phyloP scores from a whole-genome alignment of 2,329 filamentous ascomycete genomes.

The Monilinia fructicola region DNA sequence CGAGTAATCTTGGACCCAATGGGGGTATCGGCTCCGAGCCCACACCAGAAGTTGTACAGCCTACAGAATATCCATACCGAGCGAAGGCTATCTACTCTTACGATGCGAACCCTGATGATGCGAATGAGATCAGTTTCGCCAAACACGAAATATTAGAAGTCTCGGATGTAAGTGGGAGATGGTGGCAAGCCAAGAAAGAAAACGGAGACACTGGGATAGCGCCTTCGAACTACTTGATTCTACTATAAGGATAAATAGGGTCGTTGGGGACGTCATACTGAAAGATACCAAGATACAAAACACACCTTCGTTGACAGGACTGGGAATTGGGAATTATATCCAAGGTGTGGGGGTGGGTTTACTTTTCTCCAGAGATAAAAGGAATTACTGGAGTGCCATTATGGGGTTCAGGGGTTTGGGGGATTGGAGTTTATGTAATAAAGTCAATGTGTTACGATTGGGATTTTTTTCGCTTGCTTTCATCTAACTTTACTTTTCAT shows the following conservation, averaged over 20 bases:
- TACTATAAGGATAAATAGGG: constrained; percentile 54
- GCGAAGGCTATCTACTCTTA: constrained; percentile 99
- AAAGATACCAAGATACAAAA: constrained; percentile 20
- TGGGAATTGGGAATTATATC: constrained; percentile 23
- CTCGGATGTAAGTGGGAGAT: constrained; percentile 90
- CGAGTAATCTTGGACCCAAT: constrained; percentile 39
- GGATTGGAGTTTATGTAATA: constrained; percentile 29
- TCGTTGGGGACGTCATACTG: background rate
- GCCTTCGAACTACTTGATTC: constrained; percentile 81
- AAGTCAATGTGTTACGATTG: constrained; percentile 30
- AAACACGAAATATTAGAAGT: constrained; percentile 97
- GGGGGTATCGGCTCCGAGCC: constrained; percentile 40
- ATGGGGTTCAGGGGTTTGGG: constrained; percentile 18
- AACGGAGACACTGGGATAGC: constrained; percentile 90
- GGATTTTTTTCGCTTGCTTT: constrained; percentile 17
- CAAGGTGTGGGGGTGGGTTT: constrained; percentile 22
- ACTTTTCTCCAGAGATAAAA: constrained; percentile 26
- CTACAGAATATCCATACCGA: constrained; percentile 93
- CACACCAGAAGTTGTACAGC: constrained; percentile 56
- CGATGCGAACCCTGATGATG: constrained; percentile 94
- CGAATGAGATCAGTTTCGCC: constrained; percentile 93
- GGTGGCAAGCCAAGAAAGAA: constrained; percentile 98
- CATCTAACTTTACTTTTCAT: constrained; percentile 6
- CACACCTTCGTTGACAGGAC: constrained; percentile 12
- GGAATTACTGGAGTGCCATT: constrained; percentile 22